Percentiles rank a stretch among this genome's conserved stretches.
Conservation (phyloP, 768 basidiomycete species). For the Hypholoma sublateritium region DNA sequence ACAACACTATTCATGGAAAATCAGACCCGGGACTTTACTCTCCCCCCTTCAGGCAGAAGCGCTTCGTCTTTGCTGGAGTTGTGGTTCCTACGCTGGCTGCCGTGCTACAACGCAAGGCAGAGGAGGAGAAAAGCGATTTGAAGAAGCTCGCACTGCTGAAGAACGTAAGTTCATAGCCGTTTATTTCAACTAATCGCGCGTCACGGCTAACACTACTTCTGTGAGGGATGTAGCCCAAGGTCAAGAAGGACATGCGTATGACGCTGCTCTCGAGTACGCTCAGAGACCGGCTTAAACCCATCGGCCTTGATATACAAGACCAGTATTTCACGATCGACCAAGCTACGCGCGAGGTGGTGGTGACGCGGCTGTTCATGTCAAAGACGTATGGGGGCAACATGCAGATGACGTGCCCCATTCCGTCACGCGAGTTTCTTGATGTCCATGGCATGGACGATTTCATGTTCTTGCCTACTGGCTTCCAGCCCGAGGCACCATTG, state of each 20-base stretch:
- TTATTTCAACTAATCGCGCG: too few relatives aligned
- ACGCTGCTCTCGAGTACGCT: conserved; percentile 8
- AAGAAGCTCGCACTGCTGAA: neutral
- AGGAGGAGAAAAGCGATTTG: neutral
- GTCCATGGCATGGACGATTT: conserved; percentile 31
- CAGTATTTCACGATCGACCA: conserved; percentile 21
- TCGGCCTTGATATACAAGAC: conserved; percentile 23
- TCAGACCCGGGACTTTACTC: too few relatives aligned
- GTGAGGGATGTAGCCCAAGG: conserved; percentile 4
- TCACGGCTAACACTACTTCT: neutral
- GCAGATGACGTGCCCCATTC: conserved; percentile 26
- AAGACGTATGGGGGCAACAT: conserved; percentile 33
- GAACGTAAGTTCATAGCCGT: neutral
- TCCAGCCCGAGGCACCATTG: conserved; percentile 35
- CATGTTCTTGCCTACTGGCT: conserved; percentile 29
- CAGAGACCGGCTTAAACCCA: conserved; percentile 13
- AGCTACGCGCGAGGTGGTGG: conserved; percentile 22
- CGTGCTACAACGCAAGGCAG: neutral
- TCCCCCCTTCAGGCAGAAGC: too few relatives aligned
- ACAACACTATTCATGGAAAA: too few relatives aligned
- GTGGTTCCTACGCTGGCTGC: too few relatives aligned
- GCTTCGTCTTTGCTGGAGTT: too few relatives aligned
- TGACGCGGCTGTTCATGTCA: conserved; percentile 28
- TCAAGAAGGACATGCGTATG: conserved; percentile 9
- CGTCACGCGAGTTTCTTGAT: conserved; percentile 13